Conservation (phyloP, 805 yeast species). For the Wickerhamiella cacticola region DNA sequence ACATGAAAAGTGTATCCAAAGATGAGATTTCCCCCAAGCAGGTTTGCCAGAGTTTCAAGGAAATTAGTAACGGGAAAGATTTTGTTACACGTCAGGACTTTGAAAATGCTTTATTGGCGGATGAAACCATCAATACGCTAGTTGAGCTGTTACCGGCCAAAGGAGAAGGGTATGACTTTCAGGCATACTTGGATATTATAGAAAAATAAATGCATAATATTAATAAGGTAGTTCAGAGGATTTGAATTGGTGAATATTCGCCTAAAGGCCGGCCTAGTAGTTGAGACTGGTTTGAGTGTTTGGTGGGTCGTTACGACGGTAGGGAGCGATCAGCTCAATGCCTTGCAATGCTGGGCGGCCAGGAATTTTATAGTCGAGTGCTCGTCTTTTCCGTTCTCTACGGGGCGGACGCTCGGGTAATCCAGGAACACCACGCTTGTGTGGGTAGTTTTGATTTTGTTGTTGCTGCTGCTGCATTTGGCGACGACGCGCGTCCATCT, state of each 20-base stretch:
- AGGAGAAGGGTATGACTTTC: slow-evolving; percentile 13
- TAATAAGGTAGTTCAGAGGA: neutral
- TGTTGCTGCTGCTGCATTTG: slow-evolving; percentile 4
- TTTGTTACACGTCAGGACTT: slow-evolving; percentile 33
- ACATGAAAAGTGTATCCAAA: slow-evolving; percentile 32
- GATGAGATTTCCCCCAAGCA: slow-evolving; percentile 32
- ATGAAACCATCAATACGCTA: slow-evolving; percentile 26
- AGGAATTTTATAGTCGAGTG: slow-evolving; percentile 21
- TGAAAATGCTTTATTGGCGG: slow-evolving; percentile 29
- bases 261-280: too few species aligned
- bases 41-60: slow-evolving; percentile 32
- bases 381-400: slow-evolving; percentile 13
- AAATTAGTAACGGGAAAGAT: slow-evolving; percentile 32
- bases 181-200: slow-evolving; percentile 4
- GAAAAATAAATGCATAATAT: neutral
- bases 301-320: slow-evolving; percentile 15
- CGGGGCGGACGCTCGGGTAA: slow-evolving; percentile 7
- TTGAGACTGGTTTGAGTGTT: neutral
- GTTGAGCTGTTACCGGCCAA: slow-evolving; percentile 25
- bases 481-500: slow-evolving; percentile 42
- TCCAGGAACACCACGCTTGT: slow-evolving; percentile 1
- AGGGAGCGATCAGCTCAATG: slow-evolving; percentile 22
- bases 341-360: slow-evolving; percentile 17
- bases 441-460: slow-evolving; percentile 11
- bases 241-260: too few species aligned